These are phyloP conservation scores for Gastrolobium bilobum DNA, from an alignment of 306 rosid genomes.

Conservation along the genomic window DNA sequence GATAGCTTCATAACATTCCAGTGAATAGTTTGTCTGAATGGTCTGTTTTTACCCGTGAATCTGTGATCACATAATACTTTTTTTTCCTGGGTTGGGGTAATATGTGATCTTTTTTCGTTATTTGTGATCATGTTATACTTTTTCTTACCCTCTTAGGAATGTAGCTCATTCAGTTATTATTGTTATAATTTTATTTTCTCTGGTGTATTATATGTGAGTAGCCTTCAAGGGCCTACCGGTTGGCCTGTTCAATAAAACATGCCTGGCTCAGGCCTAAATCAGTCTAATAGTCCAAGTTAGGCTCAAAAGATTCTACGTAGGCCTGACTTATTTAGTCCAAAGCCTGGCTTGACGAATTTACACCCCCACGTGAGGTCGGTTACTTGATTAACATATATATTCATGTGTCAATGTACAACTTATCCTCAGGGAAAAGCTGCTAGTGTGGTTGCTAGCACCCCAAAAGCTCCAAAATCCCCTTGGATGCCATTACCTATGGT, in stretches of 20 bases:
- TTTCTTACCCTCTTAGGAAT: neutral
- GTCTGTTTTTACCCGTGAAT: no score
- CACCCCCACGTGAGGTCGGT: neutral
- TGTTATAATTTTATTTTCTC: neutral
- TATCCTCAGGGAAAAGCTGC: constrained; percentile 57
- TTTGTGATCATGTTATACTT: neutral
- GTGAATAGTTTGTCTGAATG: neutral
- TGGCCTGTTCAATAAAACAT: no score
- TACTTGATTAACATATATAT: neutral
- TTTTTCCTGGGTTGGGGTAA: neutral
- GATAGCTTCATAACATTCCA: neutral
- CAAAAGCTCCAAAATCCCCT: constrained; percentile 74
- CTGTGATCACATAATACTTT: no score
- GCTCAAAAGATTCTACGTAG: no score
- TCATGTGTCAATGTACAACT: neutral
- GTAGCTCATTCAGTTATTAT: neutral
- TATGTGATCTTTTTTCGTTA: neutral
- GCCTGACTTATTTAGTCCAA: no score
- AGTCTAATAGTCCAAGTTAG: no score
- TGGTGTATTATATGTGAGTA: no score
- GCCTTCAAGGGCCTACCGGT: no score
- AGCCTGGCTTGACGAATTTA: no score
- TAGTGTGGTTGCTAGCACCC: constrained; percentile 56
- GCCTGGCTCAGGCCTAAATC: no score
- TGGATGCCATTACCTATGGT: constrained; percentile 86